Base-by-base conservation (phyloP, 2,329 filamentous ascomycete genomes). In the Phyllosticta capitalensis region DNA sequence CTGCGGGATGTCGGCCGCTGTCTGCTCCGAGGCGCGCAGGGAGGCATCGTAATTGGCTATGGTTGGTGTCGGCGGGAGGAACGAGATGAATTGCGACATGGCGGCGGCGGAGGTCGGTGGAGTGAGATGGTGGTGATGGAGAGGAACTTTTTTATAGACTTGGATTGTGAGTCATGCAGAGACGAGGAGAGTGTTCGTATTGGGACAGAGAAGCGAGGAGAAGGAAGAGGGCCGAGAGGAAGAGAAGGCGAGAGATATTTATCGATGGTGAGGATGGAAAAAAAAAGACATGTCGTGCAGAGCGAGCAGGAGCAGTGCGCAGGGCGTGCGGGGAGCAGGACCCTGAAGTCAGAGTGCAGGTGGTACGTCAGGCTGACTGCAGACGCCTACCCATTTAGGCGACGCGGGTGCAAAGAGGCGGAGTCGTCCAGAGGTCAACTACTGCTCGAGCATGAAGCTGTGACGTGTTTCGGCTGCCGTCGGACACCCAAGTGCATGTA, bases 31-130 rank as follows among this genome's bases (percentile, higher is more conserved):
- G 64, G 65, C 68, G 10, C 67, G 69, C 55, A 65, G 64, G 3
- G 68, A 67, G 56, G 66, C 73, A 64, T 74, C 68, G 64, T 74
- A 76, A 60, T 66, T 66, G 48, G 69, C 64, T 20, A 68, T 66
- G 26, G 64, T 62, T 24, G 69, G 67, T 9, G 72, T 72, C 19
- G 74, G 72, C 4, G 68, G 63, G 9, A 74, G 66, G 59, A 72
- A 68, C 51, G 69, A 67, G 61, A 75, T 67, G 64, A 76, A 76
- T 62, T 75, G 69, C 60, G 63, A 63, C 63, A 64, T 65, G 64
- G 61, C 33, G 61, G 61, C 57, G 61, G 63, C 5, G 30, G 56
- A 9, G 24, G 26, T 12, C 14, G 54, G 30, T 7, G 51, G 51
- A 14, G 48, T 26, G 21, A 12, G 52, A 10, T 22, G 3, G 52